Evolutionary conservation across 148 eudicot species (phyloP).

Genomic region (Rhododendron ferrugineum): DNA sequence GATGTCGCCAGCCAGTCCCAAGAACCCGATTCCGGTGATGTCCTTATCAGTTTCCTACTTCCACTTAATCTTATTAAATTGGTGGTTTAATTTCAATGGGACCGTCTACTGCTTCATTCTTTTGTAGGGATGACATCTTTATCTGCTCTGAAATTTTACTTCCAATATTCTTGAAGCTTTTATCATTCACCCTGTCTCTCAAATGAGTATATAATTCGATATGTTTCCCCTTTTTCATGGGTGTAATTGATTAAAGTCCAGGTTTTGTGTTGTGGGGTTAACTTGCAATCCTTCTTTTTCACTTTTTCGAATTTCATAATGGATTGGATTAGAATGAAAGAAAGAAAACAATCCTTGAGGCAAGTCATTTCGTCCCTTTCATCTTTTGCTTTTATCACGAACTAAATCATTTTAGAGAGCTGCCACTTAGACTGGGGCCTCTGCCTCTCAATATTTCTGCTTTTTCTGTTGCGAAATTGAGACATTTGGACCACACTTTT

Average conservation of each 20-base stretch:
- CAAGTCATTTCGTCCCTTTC: neutral
- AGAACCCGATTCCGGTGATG: neutral
- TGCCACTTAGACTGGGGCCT: neutral
- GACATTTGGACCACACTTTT: neutral
- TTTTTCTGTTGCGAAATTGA: neutral
- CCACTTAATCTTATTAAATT: neutral
- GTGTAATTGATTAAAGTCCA: slow-evolving; percentile 9
- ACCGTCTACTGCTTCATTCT: neutral
- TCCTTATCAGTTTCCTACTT: neutral
- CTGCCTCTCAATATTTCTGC: neutral
- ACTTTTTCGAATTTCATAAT: neutral
- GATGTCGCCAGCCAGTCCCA: neutral
- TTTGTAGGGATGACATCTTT: too few relatives aligned
- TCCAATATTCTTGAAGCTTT: neutral
- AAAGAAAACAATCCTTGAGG: neutral
- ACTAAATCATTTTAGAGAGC: neutral
- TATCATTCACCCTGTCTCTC: neutral
- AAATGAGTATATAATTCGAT: neutral
- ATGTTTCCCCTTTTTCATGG: slow-evolving; percentile 4
- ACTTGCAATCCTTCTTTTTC: neutral
- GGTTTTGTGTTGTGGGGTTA: slow-evolving; percentile 14
- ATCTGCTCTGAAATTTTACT: neutral
- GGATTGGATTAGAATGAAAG: slow-evolving; percentile 14
- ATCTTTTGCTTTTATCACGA: neutral
- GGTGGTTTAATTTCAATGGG: neutral